A percentile compares a stretch with the other conserved stretches of the same genome.
Evolutionary conservation across 1,139 yeast species (phyloP).

Genomic region (Yamadazyma oceani): DNA sequence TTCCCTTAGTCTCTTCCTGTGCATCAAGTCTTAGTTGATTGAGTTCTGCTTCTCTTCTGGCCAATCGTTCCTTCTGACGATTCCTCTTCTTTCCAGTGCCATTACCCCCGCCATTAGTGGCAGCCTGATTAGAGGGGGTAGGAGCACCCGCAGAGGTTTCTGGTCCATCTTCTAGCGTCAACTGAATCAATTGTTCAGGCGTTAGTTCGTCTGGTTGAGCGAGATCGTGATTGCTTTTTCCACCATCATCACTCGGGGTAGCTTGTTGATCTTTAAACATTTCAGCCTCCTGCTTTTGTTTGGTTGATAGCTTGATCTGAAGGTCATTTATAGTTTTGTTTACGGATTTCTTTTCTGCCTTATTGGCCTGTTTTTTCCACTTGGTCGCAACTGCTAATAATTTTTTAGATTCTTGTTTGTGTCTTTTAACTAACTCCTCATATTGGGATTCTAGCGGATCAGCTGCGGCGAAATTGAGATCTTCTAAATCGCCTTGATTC

Average conservation of each 20-base stretch:
- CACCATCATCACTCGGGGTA: not conserved
- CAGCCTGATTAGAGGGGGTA: no score
- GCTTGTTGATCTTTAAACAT: not conserved
- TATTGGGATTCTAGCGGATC: conserved; percentile 1
- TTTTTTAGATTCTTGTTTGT: conserved; percentile 68
- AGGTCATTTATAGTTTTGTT: conserved; percentile 55
- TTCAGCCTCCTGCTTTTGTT: conserved; percentile 1
- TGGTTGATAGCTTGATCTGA: conserved; percentile 29
- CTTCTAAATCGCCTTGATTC: not conserved
- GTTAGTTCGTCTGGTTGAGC: conserved; percentile 2
- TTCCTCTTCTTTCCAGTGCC: conserved; percentile 51
- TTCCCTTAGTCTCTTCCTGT: conserved; percentile 57
- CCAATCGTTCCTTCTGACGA: conserved; percentile 81
- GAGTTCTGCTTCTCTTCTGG: conserved; percentile 70
- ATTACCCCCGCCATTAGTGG: conserved; percentile 15
- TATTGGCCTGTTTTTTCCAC: conserved; percentile 79
- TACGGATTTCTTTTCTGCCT: conserved; percentile 67
- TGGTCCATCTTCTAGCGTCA: conserved; percentile 14
- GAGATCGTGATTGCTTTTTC: not conserved
- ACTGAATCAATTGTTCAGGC: conserved; percentile 2
- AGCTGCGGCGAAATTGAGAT: conserved; percentile 4
- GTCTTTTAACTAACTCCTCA: conserved; percentile 62
- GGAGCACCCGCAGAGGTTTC: conserved; percentile 2
- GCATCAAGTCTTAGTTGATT: conserved; percentile 69
- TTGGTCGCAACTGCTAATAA: conserved; percentile 67